A percentile compares a stretch with the other conserved stretches of the same genome.
Evolutionary conservation across 1,284 basidiomycete species (phyloP).

Genomic region (Cryptococcus sp.): DNA sequence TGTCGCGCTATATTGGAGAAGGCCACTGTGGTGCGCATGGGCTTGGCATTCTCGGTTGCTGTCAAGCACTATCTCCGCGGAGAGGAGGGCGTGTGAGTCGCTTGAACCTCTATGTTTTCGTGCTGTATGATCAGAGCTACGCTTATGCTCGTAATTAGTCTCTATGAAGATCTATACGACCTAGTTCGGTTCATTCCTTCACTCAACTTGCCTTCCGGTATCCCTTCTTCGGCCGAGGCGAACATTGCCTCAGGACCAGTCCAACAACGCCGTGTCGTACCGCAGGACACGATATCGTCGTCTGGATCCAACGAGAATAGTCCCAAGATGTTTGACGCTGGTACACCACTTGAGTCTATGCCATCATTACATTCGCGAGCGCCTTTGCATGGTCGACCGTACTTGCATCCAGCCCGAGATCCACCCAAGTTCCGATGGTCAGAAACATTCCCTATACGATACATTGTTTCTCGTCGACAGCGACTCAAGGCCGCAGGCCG

Average conservation of each 20-base stretch:
- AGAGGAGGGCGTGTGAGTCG: conserved; percentile 62
- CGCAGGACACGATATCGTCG: conserved; percentile 4
- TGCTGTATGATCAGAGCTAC: neutral
- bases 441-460: conserved; percentile 70
- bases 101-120: neutral
- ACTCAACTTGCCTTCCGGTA: conserved; percentile 38
- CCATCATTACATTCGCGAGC: conserved; percentile 8
- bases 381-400: conserved; percentile 4
- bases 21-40: conserved; percentile 69
- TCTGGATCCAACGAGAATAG: neutral
- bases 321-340: neutral
- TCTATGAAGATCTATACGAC: conserved; percentile 49
- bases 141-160: conserved; percentile 25
- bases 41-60: conserved; percentile 60
- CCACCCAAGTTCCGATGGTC: conserved; percentile 66
- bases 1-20: conserved; percentile 66
- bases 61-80: conserved; percentile 59
- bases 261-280: conserved; percentile 13
- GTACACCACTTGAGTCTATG: neutral
- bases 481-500: conserved; percentile 21
- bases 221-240: conserved; percentile 29
- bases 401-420: conserved; percentile 57
- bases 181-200: conserved; percentile 47
- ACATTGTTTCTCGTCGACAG: conserved; percentile 54
- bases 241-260: conserved; percentile 26